These are phyloP conservation scores for Nigrograna mackinnonii DNA, from an alignment of 2,329 filamentous ascomycete species.

Conservation along the genomic window DNA sequence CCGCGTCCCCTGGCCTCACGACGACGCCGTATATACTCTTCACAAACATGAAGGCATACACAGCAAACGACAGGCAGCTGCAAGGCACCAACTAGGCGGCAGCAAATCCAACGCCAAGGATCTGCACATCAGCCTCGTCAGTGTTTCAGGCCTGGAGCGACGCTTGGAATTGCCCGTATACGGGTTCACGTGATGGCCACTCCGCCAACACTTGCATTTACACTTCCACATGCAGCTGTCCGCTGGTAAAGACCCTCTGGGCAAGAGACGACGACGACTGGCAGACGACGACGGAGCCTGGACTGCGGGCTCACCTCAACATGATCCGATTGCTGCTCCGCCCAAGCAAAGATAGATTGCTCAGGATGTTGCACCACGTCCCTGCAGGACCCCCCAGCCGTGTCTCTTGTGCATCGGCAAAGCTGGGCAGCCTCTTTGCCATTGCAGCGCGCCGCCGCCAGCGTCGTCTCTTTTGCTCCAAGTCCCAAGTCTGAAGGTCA, in stretches of 20 bases:
- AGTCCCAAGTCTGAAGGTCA: too few relatives aligned
- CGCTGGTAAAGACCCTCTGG: too few relatives aligned
- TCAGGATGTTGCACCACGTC: slow-evolving; percentile 4
- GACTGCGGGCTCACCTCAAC: background rate
- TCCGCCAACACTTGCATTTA: too few relatives aligned
- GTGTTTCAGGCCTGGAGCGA: too few relatives aligned
- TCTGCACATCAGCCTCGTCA: slow-evolving; percentile 7
- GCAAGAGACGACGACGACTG: too few relatives aligned
- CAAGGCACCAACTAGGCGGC: slow-evolving; percentile 10
- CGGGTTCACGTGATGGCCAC: too few relatives aligned
- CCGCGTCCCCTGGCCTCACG: background rate
- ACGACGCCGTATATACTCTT: background rate
- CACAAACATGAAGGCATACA: background rate
- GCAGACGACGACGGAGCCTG: too few relatives aligned
- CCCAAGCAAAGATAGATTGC: slow-evolving; percentile 3
- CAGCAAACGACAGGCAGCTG: background rate
- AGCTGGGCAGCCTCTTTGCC: background rate
- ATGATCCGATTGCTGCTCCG: background rate
- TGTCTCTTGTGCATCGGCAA: background rate
- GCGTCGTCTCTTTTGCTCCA: too few relatives aligned
- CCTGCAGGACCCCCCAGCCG: background rate
- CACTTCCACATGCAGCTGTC: too few relatives aligned
- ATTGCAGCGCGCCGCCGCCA: too few relatives aligned
- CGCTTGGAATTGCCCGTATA: too few relatives aligned
- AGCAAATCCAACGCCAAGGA: slow-evolving; percentile 1